Percentiles rank a stretch among this genome's conserved stretches.
Conservation (phyloP, 2,329 filamentous ascomycete genomes). For the Didymella lethalis region DNA sequence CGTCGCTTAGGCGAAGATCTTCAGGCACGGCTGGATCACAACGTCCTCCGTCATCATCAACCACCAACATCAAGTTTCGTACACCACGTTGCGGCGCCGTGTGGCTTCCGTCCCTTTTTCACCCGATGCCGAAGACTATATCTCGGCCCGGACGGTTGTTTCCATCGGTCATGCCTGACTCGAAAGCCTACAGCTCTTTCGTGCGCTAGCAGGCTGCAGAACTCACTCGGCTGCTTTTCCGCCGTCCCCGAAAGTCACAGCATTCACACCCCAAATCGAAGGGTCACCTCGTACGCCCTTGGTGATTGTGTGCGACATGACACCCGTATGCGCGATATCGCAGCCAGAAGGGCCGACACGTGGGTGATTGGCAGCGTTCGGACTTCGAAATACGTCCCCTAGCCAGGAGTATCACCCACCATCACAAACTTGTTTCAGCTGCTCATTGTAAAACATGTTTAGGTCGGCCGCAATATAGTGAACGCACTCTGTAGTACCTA, state of each 20-base stretch:
- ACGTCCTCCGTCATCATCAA: constrained; percentile 10
- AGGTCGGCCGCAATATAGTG: not conserved
- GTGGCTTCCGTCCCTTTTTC: constrained; percentile 1
- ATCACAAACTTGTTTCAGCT: not conserved
- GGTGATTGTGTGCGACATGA: constrained; percentile 9
- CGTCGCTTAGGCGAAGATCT: constrained; percentile 22
- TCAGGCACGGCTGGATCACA: constrained; percentile 19
- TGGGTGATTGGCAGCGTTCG: not conserved
- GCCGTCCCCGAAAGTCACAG: constrained; percentile 12
- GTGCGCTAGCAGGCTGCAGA: constrained; percentile 11
- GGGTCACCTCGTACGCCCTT: constrained; percentile 11
- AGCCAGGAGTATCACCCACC: not conserved
- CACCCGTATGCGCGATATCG: constrained; percentile 5
- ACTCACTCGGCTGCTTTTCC: constrained; percentile 13
- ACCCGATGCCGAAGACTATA: not conserved
- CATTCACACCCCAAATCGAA: constrained; percentile 13
- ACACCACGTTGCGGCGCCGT: not conserved
- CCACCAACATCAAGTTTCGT: constrained; percentile 6
- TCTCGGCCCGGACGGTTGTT: constrained; percentile 17
- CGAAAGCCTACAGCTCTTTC: constrained; percentile 16
- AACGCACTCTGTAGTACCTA: not conserved
- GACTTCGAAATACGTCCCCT: not conserved
- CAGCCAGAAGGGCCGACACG: constrained; percentile 5
- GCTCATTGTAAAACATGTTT: not conserved
- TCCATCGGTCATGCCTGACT: constrained; percentile 15